Base-by-base conservation (phyloP, 768 basidiomycete genomes). In the Tephrocybe rancida region DNA sequence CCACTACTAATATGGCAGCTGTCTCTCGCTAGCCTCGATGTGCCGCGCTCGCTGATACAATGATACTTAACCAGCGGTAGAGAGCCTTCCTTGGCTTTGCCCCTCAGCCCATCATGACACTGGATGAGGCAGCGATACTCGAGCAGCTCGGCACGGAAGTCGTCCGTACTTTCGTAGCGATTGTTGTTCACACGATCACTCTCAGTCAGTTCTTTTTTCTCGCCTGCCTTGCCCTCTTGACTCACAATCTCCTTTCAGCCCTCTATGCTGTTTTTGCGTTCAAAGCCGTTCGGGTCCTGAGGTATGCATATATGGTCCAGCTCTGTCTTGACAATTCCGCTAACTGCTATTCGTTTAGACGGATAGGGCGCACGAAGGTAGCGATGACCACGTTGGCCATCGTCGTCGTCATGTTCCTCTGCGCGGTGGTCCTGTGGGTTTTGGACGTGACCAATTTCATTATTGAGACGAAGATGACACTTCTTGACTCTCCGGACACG, bases 371-470 rank as follows among this genome's bases (percentile, higher is more conserved):
- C 27, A 48, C 46, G 13, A 54, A 48, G 26, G 22, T 48, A 9
- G 42, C 44, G 5, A 35, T 37, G 22, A 42, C 43, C 5, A 54
- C 38, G 8, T 27, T 54, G 6, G 41, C 30, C 6, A 48, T 54
- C 35, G 16, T 54, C 7, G 14, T 48, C 22, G 32, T 35, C 25
- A 48, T 43, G 35, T 54, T 29, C 22, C 42, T 52, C 21, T 44
- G 24, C 3, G 50, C 50, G 13, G 14, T 44, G 10, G 50, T 52
- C 3, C 46, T 54, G 3, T 54, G 45, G 46, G 14, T 43, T 3
- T 25, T 54, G 21, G 46, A 54, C 30, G 39, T 54, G 21, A 41
- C 34, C 19, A 54, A 54, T 25, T 54, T 54, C 46, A 42, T 54
- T 22, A 43, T 41, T 19, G 47, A 54, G 39, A 24, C 47, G 14